These are phyloP conservation scores for Cruciata laevipes DNA, from an alignment of 257 asterid genomes.

Conservation along the genomic window DNA sequence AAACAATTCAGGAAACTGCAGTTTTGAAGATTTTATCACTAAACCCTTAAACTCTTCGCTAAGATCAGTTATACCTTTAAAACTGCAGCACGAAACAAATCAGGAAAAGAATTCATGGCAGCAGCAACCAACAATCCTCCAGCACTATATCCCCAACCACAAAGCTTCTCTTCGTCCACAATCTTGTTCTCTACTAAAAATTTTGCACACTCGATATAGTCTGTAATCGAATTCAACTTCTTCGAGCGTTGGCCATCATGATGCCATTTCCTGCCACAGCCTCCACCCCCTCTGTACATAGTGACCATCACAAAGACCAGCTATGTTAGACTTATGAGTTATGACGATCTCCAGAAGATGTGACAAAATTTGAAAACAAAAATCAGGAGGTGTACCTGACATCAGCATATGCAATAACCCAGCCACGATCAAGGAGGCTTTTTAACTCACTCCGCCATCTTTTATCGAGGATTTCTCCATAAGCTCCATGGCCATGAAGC, in stretches of 20 bases:
- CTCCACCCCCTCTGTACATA: slow-evolving; percentile 91
- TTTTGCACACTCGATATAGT: slow-evolving; percentile 76
- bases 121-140: slow-evolving; percentile 94
- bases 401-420: slow-evolving; percentile 95
- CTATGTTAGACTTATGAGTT: not conserved
- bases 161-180: slow-evolving; percentile 71
- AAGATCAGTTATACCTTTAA: slow-evolving; percentile 47
- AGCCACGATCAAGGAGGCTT: slow-evolving; percentile 98
- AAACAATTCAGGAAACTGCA: not conserved
- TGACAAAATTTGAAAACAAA: not conserved
- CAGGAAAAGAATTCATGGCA: slow-evolving; percentile 69
- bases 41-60: not conserved
- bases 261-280: slow-evolving; percentile 69
- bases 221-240: slow-evolving; percentile 64
- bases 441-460: slow-evolving; percentile 61
- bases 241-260: slow-evolving; percentile 67
- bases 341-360: not conserved
- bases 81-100: slow-evolving; percentile 81
- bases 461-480: slow-evolving; percentile 87
- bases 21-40: not conserved
- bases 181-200: slow-evolving; percentile 61
- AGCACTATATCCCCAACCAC: slow-evolving; percentile 99
- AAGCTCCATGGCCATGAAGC: slow-evolving; percentile 95
- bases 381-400: slow-evolving; percentile 47
- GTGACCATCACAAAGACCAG: slow-evolving; percentile 14